Percentiles rank a stretch among this genome's conserved stretches.
phyloP scores from a whole-genome alignment of 2,329 filamentous ascomycete species.

The Penicillium thymicola region DNA sequence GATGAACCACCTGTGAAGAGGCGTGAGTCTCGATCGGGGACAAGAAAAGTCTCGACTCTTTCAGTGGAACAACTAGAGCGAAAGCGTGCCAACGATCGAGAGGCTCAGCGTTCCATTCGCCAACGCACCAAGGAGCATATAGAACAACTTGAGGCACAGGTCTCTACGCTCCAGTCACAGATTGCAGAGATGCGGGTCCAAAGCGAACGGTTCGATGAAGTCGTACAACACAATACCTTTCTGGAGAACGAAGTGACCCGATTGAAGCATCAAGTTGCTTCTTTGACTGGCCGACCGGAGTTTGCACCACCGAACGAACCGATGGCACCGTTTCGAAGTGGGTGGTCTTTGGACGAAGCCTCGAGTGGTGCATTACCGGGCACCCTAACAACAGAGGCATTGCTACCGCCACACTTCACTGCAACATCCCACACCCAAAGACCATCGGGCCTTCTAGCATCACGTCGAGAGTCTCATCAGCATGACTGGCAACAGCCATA shows the following conservation, averaged over 20 bases:
- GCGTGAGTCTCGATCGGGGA: conserved; percentile 52
- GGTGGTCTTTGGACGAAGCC: conserved; percentile 21
- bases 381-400: conserved; percentile 15
- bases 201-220: conserved; percentile 50
- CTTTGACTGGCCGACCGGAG: conserved; percentile 22
- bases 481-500: conserved; percentile 30
- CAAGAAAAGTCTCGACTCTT: conserved; percentile 56
- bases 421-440: conserved; percentile 20
- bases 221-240: conserved; percentile 53
- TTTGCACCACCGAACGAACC: conserved; percentile 20
- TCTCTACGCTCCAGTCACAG: conserved; percentile 13
- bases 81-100: conserved; percentile 59
- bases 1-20: conserved; percentile 27
- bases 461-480: conserved; percentile 26
- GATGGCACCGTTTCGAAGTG: conserved; percentile 1
- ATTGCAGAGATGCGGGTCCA: conserved; percentile 52
- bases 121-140: conserved; percentile 60
- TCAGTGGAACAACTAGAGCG: conserved; percentile 58
- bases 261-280: conserved; percentile 48
- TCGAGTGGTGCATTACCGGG: conserved; percentile 10
- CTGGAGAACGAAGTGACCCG: conserved; percentile 55
- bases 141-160: conserved; percentile 53
- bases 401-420: conserved; percentile 26
- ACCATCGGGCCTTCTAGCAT: conserved; percentile 23
- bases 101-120: conserved; percentile 59